Conservation (phyloP, 768 basidiomycete genomes). For the Kondoa subrosea region DNA sequence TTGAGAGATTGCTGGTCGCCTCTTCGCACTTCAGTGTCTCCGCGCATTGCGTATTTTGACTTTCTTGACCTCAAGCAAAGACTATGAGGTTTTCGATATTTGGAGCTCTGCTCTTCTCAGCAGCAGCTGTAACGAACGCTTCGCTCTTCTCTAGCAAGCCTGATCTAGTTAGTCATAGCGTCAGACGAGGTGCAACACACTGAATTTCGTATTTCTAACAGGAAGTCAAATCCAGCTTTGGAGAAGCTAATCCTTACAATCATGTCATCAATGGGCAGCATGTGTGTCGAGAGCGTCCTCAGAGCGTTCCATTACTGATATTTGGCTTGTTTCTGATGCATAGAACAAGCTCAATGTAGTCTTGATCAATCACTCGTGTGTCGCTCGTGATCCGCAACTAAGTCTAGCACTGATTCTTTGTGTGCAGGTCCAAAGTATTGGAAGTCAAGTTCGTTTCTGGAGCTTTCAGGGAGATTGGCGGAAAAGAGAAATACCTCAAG, state of each 20-base stretch:
- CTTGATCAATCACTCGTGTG: constrained; percentile 1
- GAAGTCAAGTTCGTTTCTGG: background rate
- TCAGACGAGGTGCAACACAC: too few relatives aligned
- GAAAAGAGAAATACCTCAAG: background rate
- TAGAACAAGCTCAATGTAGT: background rate
- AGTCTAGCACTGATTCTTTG: background rate
- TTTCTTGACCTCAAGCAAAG: too few relatives aligned
- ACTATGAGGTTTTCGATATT: background rate
- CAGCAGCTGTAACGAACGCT: background rate
- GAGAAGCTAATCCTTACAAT: background rate
- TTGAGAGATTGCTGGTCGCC: too few relatives aligned
- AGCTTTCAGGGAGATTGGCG: background rate
- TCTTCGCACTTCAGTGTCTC: too few relatives aligned
- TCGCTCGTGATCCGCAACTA: background rate
- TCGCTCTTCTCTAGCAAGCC: background rate
- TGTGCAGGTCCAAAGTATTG: background rate
- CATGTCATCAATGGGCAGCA: background rate
- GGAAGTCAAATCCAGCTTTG: constrained; percentile 1
- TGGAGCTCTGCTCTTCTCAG: background rate
- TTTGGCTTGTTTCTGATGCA: too few relatives aligned
- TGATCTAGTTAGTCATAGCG: too few relatives aligned
- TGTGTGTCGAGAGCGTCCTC: too few relatives aligned
- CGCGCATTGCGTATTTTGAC: too few relatives aligned
- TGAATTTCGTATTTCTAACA: background rate
- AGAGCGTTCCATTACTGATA: too few relatives aligned